These are phyloP conservation scores for Hysterangium stoloniferum DNA, from an alignment of 768 basidiomycete genomes.

Conservation along the genomic window DNA sequence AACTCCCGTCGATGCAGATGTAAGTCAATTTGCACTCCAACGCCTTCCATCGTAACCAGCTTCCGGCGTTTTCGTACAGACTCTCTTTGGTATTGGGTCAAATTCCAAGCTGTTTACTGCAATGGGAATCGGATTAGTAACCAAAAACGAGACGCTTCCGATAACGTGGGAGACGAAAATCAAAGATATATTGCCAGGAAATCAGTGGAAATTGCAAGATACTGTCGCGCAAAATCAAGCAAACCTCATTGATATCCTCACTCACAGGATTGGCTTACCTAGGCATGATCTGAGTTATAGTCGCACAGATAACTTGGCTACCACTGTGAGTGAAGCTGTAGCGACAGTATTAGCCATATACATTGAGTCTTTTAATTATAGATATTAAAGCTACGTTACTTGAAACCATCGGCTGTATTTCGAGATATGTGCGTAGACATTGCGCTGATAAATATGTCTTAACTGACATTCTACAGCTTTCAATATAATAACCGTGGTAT, in stretches of 20 bases:
- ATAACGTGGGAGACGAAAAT: slow-evolving; percentile 32
- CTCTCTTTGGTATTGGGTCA: slow-evolving; percentile 30
- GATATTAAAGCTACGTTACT: slow-evolving; percentile 18
- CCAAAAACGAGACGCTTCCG: slow-evolving; percentile 28
- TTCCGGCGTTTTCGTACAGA: slow-evolving; percentile 23
- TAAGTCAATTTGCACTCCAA: neutral
- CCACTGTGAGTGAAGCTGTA: slow-evolving; percentile 14
- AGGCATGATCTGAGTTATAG: slow-evolving; percentile 29
- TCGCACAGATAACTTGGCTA: slow-evolving; percentile 21
- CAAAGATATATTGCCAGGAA: slow-evolving; percentile 29
- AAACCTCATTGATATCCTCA: slow-evolving; percentile 30
- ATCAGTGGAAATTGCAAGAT: slow-evolving; percentile 35
- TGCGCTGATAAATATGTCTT: slow-evolving; percentile 15
- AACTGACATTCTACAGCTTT: neutral
- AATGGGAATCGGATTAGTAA: slow-evolving; percentile 32
- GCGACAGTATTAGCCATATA: neutral
- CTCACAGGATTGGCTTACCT: slow-evolving; percentile 34
- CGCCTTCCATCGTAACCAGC: too few species aligned
- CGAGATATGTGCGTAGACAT: slow-evolving; percentile 32
- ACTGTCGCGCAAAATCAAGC: slow-evolving; percentile 31
- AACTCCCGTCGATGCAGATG: slow-evolving; percentile 1
- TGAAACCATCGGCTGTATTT: slow-evolving; percentile 28
- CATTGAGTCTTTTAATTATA: neutral
- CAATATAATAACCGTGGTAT: slow-evolving; percentile 7
- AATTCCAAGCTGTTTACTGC: slow-evolving; percentile 35